Percentiles rank a stretch among this genome's conserved stretches.
Conservation (phyloP, 306 rosid genomes). For the Erythrophleum fordii region DNA sequence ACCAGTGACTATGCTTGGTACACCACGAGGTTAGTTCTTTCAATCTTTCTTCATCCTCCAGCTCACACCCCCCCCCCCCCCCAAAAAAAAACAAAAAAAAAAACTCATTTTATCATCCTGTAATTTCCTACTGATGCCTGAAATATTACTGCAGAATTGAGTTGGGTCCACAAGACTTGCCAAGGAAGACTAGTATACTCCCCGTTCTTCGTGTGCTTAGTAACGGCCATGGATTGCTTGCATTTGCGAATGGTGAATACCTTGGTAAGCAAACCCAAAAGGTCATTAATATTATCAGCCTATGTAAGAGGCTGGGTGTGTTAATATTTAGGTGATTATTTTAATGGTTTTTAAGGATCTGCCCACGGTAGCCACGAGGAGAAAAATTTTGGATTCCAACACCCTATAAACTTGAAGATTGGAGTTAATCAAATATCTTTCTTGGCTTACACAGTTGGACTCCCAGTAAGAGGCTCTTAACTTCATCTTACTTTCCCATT, state of each 20-base stretch:
- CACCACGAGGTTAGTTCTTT: conserved; percentile 62
- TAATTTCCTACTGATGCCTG: neutral
- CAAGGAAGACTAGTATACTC: conserved; percentile 39
- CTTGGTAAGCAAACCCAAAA: conserved; percentile 56
- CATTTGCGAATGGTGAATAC: conserved; percentile 64
- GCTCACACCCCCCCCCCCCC: too few relatives aligned
- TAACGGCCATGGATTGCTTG: conserved; percentile 76
- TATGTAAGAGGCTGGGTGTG: neutral
- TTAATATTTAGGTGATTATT: neutral
- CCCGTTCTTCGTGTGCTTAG: conserved; percentile 66
- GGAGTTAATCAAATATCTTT: conserved; percentile 65
- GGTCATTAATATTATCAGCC: neutral
- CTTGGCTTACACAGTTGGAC: conserved; percentile 66
- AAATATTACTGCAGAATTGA: conserved; percentile 54
- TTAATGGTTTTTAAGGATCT: conserved; percentile 49
- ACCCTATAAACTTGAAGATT: conserved; percentile 39
- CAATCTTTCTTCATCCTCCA: neutral
- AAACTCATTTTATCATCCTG: neutral
- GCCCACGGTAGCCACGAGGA: conserved; percentile 71
- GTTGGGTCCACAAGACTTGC: conserved; percentile 53
- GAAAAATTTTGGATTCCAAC: conserved; percentile 55
- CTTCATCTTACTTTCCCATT: neutral
- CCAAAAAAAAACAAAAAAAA: too few relatives aligned
- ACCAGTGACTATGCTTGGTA: conserved; percentile 87
- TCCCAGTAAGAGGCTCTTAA: conserved; percentile 66